phyloP scores from a whole-genome alignment of 2,329 filamentous ascomycete species.

The Phyllosticta citrichinensis region DNA sequence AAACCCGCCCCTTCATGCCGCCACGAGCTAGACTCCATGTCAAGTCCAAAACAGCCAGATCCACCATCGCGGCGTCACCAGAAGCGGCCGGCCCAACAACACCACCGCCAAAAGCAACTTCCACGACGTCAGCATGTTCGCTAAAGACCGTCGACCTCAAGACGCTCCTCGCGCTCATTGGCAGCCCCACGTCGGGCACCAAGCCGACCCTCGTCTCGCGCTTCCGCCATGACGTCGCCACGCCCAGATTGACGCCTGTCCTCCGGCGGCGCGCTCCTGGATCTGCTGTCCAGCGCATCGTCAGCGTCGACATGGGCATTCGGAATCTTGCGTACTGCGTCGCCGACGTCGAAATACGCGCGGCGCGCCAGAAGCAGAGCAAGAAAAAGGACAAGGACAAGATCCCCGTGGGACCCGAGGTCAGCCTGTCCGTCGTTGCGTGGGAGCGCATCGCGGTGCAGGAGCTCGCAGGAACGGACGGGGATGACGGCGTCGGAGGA shows the following conservation, averaged over 20 bases:
- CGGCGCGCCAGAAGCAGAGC: not conserved
- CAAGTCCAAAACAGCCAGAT: not conserved
- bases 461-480: not conserved
- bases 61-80: not conserved
- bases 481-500: not conserved
- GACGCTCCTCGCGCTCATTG: slow-evolving; percentile 50
- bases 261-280: not conserved
- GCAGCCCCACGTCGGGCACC: slow-evolving; percentile 48
- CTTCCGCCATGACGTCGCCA: slow-evolving; percentile 33
- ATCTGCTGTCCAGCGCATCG: slow-evolving; percentile 38
- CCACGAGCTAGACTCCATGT: not conserved
- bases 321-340: slow-evolving; percentile 69
- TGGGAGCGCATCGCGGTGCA: slow-evolving; percentile 7
- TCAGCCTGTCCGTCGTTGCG: slow-evolving; percentile 1
- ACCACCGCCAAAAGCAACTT: not conserved
- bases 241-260: slow-evolving; percentile 1
- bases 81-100: not conserved
- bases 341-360: slow-evolving; percentile 29
- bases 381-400: not conserved
- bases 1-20: not conserved
- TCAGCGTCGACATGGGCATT: slow-evolving; percentile 80
- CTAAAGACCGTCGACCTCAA: slow-evolving; percentile 48
- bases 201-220: slow-evolving; percentile 47
- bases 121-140: slow-evolving; percentile 3
- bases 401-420: not conserved